These are phyloP conservation scores for Fusarium tjaetaba DNA, from an alignment of 2,329 filamentous ascomycete genomes.

Conservation along the genomic window DNA sequence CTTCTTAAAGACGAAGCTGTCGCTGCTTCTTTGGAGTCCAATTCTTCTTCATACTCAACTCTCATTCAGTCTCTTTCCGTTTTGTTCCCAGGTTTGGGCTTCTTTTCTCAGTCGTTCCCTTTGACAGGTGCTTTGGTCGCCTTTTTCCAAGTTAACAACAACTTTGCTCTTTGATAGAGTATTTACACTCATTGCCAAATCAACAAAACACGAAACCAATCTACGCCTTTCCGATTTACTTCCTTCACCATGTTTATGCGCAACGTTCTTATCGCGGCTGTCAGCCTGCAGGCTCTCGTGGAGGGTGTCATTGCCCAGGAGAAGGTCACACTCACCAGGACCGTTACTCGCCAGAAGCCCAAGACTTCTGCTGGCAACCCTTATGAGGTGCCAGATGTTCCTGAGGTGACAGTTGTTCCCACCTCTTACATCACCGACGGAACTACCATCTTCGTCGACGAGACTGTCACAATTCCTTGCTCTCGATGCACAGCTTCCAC, in stretches of 20 bases:
- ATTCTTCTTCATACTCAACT: slow-evolving; percentile 29
- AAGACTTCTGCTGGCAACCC: slow-evolving; percentile 7
- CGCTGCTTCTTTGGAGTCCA: slow-evolving; percentile 14
- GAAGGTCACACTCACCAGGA: slow-evolving; percentile 28
- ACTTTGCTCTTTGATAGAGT: slow-evolving; percentile 44
- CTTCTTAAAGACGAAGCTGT: slow-evolving; percentile 34
- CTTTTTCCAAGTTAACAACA: slow-evolving; percentile 35
- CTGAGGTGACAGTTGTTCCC: slow-evolving; percentile 28
- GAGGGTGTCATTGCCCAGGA: slow-evolving; percentile 36
- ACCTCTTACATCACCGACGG: slow-evolving; percentile 32
- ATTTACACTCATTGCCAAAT: slow-evolving; percentile 37
- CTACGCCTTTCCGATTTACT: slow-evolving; percentile 5
- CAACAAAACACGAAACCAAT: slow-evolving; percentile 33
- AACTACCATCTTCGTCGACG: slow-evolving; percentile 33
- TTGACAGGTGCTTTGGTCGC: slow-evolving; percentile 42
- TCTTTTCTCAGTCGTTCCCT: slow-evolving; percentile 43
- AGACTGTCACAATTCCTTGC: slow-evolving; percentile 36
- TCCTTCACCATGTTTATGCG: slow-evolving; percentile 39
- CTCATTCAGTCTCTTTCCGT: slow-evolving; percentile 34
- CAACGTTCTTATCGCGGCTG: slow-evolving; percentile 35
- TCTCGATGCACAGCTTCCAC: slow-evolving; percentile 28
- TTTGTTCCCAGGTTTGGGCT: slow-evolving; percentile 38
- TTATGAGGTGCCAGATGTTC: slow-evolving; percentile 21
- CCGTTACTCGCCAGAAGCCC: slow-evolving; percentile 23
- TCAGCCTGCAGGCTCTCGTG: slow-evolving; percentile 38